These are phyloP conservation scores for Artemisia argyi DNA, from an alignment of 129 eudicot species.

Conservation along the genomic window DNA sequence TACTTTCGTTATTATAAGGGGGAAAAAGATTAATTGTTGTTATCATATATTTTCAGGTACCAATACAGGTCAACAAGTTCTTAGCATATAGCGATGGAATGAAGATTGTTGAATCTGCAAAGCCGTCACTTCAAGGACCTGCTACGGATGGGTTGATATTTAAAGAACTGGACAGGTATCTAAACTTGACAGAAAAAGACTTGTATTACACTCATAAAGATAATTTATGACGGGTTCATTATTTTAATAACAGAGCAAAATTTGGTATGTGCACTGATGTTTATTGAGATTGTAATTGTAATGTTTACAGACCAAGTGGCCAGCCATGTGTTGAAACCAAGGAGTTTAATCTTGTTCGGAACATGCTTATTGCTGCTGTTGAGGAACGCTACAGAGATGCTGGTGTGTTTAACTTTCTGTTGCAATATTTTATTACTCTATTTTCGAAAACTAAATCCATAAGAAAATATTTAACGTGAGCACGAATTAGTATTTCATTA, in stretches of 20 bases:
- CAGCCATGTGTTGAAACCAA: conserved; percentile 69
- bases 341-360: conserved; percentile 76
- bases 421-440: not conserved
- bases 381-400: conserved; percentile 95
- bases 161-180: conserved; percentile 68
- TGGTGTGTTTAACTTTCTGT: conserved; percentile 36
- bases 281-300: not conserved
- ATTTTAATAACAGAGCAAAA: not conserved
- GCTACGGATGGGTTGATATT: conserved; percentile 54
- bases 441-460: no score
- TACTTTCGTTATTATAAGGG: not conserved
- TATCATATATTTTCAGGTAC: conserved; percentile 51
- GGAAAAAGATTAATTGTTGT: not conserved
- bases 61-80: conserved; percentile 81
- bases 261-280: not conserved
- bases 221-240: not conserved
- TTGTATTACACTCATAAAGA: no score
- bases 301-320: conserved; percentile 66
- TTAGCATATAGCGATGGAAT: conserved; percentile 80
- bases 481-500: no score
- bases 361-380: conserved; percentile 82
- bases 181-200: no score
- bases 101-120: conserved; percentile 70
- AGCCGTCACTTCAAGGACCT: conserved; percentile 35
- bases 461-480: no score